phyloP scores from a whole-genome alignment of 805 yeast genomes.

The Candida stauntonica region DNA sequence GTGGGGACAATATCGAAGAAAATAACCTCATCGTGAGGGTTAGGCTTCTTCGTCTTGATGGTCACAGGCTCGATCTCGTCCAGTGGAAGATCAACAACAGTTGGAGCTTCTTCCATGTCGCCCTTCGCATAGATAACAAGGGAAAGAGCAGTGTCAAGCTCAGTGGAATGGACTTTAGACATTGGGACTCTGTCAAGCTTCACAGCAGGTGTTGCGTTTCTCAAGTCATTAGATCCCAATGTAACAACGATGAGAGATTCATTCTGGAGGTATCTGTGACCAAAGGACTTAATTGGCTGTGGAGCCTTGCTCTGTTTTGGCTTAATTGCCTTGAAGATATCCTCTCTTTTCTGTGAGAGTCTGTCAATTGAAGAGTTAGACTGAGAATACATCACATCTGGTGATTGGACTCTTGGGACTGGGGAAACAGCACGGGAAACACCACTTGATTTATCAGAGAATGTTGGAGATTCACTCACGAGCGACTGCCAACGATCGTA shows the following conservation, averaged over 20 bases:
- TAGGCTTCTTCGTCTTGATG: constrained; percentile 52
- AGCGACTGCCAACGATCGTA: constrained; percentile 22
- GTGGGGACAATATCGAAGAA: constrained; percentile 90
- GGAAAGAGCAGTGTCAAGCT: constrained; percentile 83
- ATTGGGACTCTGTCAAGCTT: constrained; percentile 71
- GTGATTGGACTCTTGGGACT: constrained; percentile 5
- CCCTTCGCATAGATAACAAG: constrained; percentile 47
- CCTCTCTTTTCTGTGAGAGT: constrained; percentile 12
- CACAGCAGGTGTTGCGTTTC: constrained; percentile 56
- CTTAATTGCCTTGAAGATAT: constrained; percentile 19
- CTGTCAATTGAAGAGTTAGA: constrained; percentile 21
- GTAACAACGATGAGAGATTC: constrained; percentile 78
- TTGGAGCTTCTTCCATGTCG: constrained; percentile 39
- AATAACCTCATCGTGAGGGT: constrained; percentile 50
- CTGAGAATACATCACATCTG: constrained; percentile 6
- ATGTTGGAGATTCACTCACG: constrained; percentile 4
- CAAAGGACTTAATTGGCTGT: constrained; percentile 75
- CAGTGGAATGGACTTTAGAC: constrained; percentile 73
- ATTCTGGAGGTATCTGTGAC: constrained; percentile 64
- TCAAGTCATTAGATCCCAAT: constrained; percentile 78
- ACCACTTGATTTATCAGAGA: constrained; percentile 11
- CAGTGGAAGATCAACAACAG: constrained; percentile 71
- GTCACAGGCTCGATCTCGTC: constrained; percentile 75
- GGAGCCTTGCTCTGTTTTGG: constrained; percentile 18
- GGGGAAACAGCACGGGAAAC: constrained; percentile 12